phyloP scores from a whole-genome alignment of 192 early-diverging fungal genomes.

The Coemansia sp. region DNA sequence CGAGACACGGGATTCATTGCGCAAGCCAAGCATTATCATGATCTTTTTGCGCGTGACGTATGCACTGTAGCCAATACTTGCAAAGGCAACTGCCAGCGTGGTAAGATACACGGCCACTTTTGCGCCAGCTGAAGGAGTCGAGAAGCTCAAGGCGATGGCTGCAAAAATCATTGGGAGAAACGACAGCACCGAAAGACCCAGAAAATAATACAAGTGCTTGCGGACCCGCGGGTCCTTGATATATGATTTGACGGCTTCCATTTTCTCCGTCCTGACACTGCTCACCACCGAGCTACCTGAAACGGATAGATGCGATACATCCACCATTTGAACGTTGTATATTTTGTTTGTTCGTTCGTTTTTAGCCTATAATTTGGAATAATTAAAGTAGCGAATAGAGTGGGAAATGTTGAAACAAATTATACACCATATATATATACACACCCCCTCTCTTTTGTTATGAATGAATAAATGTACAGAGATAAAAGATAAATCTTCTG shows the following conservation, averaged over 20 bases:
- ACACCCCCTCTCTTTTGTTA: not conserved
- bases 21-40: slow-evolving; percentile 4
- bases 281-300: not conserved
- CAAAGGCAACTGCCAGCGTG: slow-evolving; percentile 21
- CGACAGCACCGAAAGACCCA: slow-evolving; percentile 14
- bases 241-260: not conserved
- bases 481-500: not conserved
- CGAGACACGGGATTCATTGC: not conserved
- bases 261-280: not conserved
- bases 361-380: not conserved
- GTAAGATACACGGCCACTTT: slow-evolving; percentile 36
- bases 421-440: slow-evolving; percentile 1
- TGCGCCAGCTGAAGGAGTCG: slow-evolving; percentile 12
- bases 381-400: not conserved
- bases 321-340: not conserved
- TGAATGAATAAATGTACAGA: not conserved
- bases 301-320: slow-evolving; percentile 17
- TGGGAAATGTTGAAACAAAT: not conserved
- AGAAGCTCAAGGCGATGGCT: slow-evolving; percentile 35
- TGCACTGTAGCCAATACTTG: slow-evolving; percentile 30
- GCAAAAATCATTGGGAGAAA: slow-evolving; percentile 41
- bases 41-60: slow-evolving; percentile 21
- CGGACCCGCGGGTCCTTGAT: slow-evolving; percentile 11
- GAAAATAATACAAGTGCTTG: slow-evolving; percentile 18
- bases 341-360: not conserved